Base-by-base conservation (phyloP, 1,284 basidiomycete species). In the Xerocomus alliaceus region DNA sequence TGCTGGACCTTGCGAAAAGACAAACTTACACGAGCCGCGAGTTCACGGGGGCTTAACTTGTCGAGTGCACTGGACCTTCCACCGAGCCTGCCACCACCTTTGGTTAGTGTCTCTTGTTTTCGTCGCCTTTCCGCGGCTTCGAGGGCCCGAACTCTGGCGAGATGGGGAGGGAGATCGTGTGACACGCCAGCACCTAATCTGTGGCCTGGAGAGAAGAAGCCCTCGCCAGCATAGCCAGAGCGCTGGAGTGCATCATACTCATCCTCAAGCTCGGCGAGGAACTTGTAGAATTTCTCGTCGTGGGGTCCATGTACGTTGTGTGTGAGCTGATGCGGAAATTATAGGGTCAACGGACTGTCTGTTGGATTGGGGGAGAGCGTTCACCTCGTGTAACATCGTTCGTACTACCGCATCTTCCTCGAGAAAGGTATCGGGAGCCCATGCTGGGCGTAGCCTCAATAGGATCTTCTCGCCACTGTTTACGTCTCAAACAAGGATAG, bases 251-350 rank as follows among this genome's bases (percentile, higher is more conserved):
- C 85, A 56, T 91, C 89, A 69, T 88, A 94, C 76, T 96, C 94
- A 54, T 93, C 89, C 70, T 94, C 89, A 6, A 97, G 81, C 26
- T 82, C 84, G 12, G 85, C 82, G 2, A 96, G 84, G 61, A 89
- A 87, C 64, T 90, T 91, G 81, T 95, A 94, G 72, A 91, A 92
- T 56, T 84, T 84, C 29, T 92, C 88, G 67, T 96, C 91, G 69
- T 96, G 94, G 4, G 93, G 90, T 1, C 92, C 92, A 71, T 93
- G 91, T 9, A 91, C 87, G 70, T 93, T 95, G 73, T 96, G 94
- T 0, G 93, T 91, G 35, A 96, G 87, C 90, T 94, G 62, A 32
- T 15, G 24, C 42, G 41, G 37, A 51, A 45, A 22, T 6, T 1
- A 13, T 37, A 17, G 34, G 17, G n/a, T 69, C 29, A 56, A 20